Conservation (phyloP, 441 rosid genomes). For the Omphalea diandra region DNA sequence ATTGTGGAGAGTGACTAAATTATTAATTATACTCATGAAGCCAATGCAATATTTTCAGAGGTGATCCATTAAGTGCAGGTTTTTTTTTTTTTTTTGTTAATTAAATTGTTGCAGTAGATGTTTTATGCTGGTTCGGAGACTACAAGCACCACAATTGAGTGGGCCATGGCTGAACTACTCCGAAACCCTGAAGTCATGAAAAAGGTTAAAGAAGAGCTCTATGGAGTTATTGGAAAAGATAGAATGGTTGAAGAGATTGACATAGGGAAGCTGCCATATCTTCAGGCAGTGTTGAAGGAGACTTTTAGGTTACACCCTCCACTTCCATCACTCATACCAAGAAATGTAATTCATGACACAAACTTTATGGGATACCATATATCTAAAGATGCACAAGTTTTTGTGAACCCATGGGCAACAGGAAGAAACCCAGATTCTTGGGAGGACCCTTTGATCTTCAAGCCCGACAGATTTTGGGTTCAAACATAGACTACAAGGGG, state of each 20-base stretch:
- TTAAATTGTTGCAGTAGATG: too few species aligned
- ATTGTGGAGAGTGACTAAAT: too few species aligned
- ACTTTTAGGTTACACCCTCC: constrained; percentile 44
- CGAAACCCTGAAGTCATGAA: constrained; percentile 1
- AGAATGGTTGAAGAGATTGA: constrained; percentile 24
- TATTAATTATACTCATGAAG: too few species aligned
- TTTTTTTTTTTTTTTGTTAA: too few species aligned
- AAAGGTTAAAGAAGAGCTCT: constrained; percentile 23
- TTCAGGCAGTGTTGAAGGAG: constrained; percentile 41
- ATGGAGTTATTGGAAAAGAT: constrained; percentile 11
- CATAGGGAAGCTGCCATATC: constrained; percentile 29
- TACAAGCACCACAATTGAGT: constrained; percentile 37
- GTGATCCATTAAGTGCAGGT: too few species aligned
- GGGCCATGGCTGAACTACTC: constrained; percentile 29
- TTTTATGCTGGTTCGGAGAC: constrained; percentile 30
- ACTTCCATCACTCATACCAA: constrained; percentile 35
- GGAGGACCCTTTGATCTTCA: constrained; percentile 32
- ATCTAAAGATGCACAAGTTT: constrained; percentile 33
- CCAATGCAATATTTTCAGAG: too few species aligned
- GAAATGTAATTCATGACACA: constrained; percentile 30
- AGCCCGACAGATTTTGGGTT: constrained; percentile 34
- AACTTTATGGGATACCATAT: constrained; percentile 28
- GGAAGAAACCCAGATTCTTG: constrained; percentile 34
- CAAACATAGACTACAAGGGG: constrained; percentile 30
- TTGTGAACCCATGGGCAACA: constrained; percentile 36